Evolutionary conservation across 495 filamentous ascomycete genomes (phyloP), one percentile per base, ranked within the genome.

Genomic region (Pseudevernia furfuracea): DNA sequence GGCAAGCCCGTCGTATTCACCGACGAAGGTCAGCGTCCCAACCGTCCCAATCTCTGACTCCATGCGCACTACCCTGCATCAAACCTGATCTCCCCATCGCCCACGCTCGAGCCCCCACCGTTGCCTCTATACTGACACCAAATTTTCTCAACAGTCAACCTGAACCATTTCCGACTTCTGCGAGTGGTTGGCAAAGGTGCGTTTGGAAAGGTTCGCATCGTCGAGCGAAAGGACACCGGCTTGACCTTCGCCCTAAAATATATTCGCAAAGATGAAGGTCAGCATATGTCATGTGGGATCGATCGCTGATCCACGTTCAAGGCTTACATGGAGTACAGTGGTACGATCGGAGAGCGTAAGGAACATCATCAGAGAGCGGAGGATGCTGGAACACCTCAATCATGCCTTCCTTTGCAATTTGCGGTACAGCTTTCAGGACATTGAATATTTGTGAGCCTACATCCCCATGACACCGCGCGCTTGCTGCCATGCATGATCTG

Each of bases 381-480:
- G 91, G 71, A 98, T 98, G 94, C 86, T 98, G 72, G 91, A 97
- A 75, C 91, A 97, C 74, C 81, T 98, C 70, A 96, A 96, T 73
- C 94, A 98, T 73, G 89, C 93, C 38, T 97, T 98, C 77, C 87
- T 98, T 64, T 98, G 94, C 81, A 98, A 98, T 74, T 81, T 98
- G 79, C 88, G 94, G 60, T 98, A 97, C 77, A 96, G 92, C 79
- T 98, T 98, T 74, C 94, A 98, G 77, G 94, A 98, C 75, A 90
- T 97, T 69, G 94, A 98, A 73, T 98, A 98, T 77, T 87, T 98
- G 94, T 98, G 81, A 69, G 90, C 77, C 23, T 44, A 62, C 37
- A 34, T 11, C 59, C 34, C 43, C 32, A n/a, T n/a, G 23, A 36
- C 12, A 36, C 7, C 37, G 5, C 52, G 15, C 52, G 15, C 6